Percentiles rank a stretch among this genome's conserved stretches.
Evolutionary conservation across 2,329 filamentous ascomycete species (phyloP).

Genomic region (Colletotrichum tanaceti): DNA sequence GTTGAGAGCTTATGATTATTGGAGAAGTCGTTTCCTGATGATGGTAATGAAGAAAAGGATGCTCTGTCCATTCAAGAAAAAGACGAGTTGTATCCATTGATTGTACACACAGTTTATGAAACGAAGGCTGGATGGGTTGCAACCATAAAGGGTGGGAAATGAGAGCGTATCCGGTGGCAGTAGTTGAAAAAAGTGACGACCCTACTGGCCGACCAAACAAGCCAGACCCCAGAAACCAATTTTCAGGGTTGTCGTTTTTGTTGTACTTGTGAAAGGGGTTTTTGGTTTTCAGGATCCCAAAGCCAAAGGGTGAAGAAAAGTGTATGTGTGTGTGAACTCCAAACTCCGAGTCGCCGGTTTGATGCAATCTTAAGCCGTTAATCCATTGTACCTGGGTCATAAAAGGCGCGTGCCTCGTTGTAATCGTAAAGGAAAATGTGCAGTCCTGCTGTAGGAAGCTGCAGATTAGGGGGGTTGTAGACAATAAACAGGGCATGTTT

Average conservation of each 20-base stretch:
- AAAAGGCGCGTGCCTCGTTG: slow-evolving; percentile 30
- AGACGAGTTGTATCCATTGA: slow-evolving; percentile 10
- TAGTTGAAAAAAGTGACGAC: slow-evolving; percentile 5
- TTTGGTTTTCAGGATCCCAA: slow-evolving; percentile 25
- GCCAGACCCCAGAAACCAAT: slow-evolving; percentile 30
- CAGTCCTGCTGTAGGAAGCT: background rate
- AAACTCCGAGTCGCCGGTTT: slow-evolving; percentile 41
- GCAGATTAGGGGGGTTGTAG: slow-evolving; percentile 21
- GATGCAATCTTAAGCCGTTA: slow-evolving; percentile 42
- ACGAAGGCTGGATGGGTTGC: slow-evolving; percentile 3
- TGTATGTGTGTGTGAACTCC: slow-evolving; percentile 32
- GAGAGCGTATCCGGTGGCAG: slow-evolving; percentile 4
- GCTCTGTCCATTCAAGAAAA: slow-evolving; percentile 15
- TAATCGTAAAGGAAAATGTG: slow-evolving; percentile 30
- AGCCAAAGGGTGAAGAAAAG: slow-evolving; percentile 27
- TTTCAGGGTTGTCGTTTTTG: slow-evolving; percentile 28
- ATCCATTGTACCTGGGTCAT: slow-evolving; percentile 37
- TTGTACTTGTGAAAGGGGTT: slow-evolving; percentile 27
- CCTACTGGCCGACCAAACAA: slow-evolving; percentile 24
- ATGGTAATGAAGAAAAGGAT: slow-evolving; percentile 18
- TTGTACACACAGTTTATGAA: slow-evolving; percentile 22
- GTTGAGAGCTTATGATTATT: slow-evolving; percentile 35
- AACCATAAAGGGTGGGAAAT: slow-evolving; percentile 4
- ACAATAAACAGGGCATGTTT: slow-evolving; percentile 5
- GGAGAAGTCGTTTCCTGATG: slow-evolving; percentile 17